These are phyloP conservation scores for Prunus padus DNA, from an alignment of 306 rosid species.

Conservation along the genomic window DNA sequence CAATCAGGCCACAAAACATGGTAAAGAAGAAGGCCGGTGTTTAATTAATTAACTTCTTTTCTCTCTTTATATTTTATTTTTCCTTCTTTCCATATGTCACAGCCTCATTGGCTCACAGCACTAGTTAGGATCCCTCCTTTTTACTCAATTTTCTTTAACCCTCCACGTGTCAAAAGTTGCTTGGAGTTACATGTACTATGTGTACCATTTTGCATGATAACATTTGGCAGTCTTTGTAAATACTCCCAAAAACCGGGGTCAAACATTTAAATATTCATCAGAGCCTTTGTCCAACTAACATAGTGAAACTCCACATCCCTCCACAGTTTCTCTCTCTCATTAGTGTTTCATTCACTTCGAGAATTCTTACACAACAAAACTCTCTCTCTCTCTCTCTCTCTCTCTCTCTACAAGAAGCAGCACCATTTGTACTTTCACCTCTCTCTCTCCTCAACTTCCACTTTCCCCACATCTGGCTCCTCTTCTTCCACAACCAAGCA, in stretches of 20 bases:
- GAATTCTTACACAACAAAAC: not conserved
- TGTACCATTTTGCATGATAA: too few species aligned
- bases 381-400: not conserved
- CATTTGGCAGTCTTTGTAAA: slow-evolving; percentile 9
- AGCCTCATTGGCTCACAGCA: not conserved
- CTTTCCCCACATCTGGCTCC: not conserved
- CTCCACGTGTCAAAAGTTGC: slow-evolving; percentile 1
- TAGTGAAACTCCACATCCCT: not conserved
- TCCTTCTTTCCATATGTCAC: not conserved
- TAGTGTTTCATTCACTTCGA: not conserved
- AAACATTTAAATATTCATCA: not conserved
- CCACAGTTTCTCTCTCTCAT: not conserved
- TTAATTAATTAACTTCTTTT: not conserved
- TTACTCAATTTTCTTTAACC: not conserved
- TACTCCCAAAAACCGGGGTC: not conserved
- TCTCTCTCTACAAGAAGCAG: not conserved
- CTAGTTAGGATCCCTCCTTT: not conserved
- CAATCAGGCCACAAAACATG: slow-evolving; percentile 27
- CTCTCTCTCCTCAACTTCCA: not conserved
- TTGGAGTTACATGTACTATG: not conserved
- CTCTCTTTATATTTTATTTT: not conserved
- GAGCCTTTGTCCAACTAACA: not conserved
- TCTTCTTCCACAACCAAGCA: not conserved
- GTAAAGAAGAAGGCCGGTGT: slow-evolving; percentile 14
- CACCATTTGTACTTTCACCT: not conserved